Percentiles rank a stretch among this genome's conserved stretches.
Conservation (phyloP, 306 rosid species). For the Cicer arietinum region DNA sequence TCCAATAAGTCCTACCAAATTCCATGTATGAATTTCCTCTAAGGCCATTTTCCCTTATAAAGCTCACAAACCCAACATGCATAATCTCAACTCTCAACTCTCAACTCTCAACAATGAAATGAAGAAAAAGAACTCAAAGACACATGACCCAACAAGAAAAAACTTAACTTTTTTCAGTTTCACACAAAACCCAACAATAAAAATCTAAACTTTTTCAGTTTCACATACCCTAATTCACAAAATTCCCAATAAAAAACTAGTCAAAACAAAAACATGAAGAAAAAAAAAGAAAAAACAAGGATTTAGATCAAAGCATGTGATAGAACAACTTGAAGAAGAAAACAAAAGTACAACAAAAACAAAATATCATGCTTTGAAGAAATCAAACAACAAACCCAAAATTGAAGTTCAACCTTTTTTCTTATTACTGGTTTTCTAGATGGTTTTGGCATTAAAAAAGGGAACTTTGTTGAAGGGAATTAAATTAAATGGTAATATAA, state of each 20-base stretch:
- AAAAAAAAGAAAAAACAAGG: background rate
- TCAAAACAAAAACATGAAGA: background rate
- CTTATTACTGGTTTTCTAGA: background rate
- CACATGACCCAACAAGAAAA: constrained; percentile 33
- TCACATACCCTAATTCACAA: constrained; percentile 37
- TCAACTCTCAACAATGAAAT: constrained; percentile 35
- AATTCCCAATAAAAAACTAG: background rate
- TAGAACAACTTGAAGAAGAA: constrained; percentile 45
- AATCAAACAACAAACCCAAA: constrained; percentile 7
- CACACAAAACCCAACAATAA: constrained; percentile 38
- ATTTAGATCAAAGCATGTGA: constrained; percentile 43
- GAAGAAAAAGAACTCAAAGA: background rate
- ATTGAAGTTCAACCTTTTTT: background rate
- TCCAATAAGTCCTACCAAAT: constrained; percentile 61
- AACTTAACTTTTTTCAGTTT: constrained; percentile 5
- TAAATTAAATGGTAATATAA: background rate
- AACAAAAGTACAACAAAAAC: constrained; percentile 35
- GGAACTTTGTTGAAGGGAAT: background rate
- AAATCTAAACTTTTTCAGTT: constrained; percentile 32
- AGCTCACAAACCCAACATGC: constrained; percentile 47
- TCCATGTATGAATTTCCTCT: constrained; percentile 73
- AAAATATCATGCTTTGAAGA: constrained; percentile 40
- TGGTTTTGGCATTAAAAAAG: background rate
- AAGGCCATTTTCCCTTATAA: constrained; percentile 53
- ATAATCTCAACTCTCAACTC: constrained; percentile 11